phyloP scores from a whole-genome alignment of 1,284 basidiomycete genomes.

The Cutaneotrichosporon sp. region DNA sequence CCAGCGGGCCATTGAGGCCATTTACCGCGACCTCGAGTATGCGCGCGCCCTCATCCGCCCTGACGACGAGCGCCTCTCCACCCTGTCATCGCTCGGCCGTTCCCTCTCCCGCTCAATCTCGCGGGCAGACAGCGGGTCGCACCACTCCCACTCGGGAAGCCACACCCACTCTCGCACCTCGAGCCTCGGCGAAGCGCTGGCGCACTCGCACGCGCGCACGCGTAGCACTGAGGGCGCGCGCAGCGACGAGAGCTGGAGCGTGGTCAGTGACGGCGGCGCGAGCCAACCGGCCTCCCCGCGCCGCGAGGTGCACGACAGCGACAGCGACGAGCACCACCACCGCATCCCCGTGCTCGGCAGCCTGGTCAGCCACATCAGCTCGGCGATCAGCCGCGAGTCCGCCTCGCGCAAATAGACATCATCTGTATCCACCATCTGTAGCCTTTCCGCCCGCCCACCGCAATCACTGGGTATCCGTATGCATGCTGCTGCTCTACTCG shows the following conservation, averaged over 20 bases:
- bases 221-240: slow-evolving; percentile 5
- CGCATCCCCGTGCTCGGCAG: slow-evolving; percentile 1
- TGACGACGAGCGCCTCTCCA: neutral
- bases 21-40: slow-evolving; percentile 90
- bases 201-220: slow-evolving; percentile 5
- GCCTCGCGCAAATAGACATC: neutral
- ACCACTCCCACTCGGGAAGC: neutral
- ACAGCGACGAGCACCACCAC: neutral
- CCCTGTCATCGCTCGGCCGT: neutral
- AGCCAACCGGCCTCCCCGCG: neutral
- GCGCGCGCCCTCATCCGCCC: slow-evolving; percentile 52
- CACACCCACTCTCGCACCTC: neutral
- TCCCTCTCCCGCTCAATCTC: neutral
- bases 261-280: slow-evolving; percentile 17
- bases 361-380: slow-evolving; percentile 10
- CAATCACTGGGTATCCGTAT: slow-evolving; percentile 23
- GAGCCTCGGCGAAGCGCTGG: neutral
- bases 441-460: neutral
- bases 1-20: slow-evolving; percentile 80
- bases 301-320: neutral
- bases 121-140: neutral
- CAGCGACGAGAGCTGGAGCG: slow-evolving; percentile 27
- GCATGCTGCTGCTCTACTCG: slow-evolving; percentile 30
- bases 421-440: neutral
- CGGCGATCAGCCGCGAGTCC: neutral